Evolutionary conservation across 768 basidiomycete genomes (phyloP), one percentile per base, ranked within the genome.

Genomic region (Suillus placidus): DNA sequence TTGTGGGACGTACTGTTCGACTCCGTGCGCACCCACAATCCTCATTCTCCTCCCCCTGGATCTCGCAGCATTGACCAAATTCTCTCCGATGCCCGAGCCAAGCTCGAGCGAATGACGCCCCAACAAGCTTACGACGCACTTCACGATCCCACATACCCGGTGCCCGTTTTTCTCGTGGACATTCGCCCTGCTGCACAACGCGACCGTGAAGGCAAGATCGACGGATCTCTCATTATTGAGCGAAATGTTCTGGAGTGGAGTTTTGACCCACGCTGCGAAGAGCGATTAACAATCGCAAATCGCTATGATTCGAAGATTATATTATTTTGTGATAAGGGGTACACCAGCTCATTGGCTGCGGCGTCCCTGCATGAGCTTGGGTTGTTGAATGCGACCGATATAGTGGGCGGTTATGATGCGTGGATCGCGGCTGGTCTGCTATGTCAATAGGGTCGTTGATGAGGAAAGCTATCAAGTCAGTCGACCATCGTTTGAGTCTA

Each of bases 161-260:
- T 85, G 43, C 90, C 91, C 1, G 88, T 87, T 1, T 84, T 93
- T 63, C 80, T 94, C 49, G 91, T 94, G 9, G 92, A 93, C 73
- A 92, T 93, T 62, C 87, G 92, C 8, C 85, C 91, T 0, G 84
- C 80, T 45, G 82, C 81, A 6, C 85, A 91, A 73, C 84, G 92
- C 18, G 80, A 80, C 6, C 73, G 72, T 56, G 78, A 84, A 35
- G 92, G 92, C 0, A 81, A 77, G 0, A 88, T 93, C 63, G 80
- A 80, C 9, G 90, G 92, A 0, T 84, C 91, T 23, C 77, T 93
- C 63, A 77, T 90, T 61, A 84, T 93, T 64, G 92, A 93, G 71
- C 83, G 92, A 30, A 93, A 91, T 71, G 84, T 87, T 6, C 81
- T 94, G 61, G 92, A 94, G 73, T 92, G 91, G 90, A 83, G 86